Conservation (phyloP, 345 rosid genomes). For the Ceriops decandra region DNA sequence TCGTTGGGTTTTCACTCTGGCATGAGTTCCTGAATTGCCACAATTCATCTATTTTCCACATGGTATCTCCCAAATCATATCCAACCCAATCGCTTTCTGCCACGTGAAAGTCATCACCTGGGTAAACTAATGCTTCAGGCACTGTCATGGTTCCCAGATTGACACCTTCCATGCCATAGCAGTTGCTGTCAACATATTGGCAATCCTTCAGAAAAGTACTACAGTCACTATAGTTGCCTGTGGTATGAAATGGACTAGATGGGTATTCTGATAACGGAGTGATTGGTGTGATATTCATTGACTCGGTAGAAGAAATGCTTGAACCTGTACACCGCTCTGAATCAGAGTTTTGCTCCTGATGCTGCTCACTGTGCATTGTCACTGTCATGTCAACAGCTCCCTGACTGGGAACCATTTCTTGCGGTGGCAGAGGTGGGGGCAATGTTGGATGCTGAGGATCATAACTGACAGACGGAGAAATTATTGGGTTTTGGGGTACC, state of each 20-base stretch:
- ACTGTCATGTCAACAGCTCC: constrained; percentile 1
- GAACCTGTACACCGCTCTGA: constrained; percentile 22
- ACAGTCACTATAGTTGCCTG: constrained; percentile 25
- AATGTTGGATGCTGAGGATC: constrained; percentile 3
- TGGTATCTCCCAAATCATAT: constrained; percentile 46
- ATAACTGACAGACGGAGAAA: constrained; percentile 7
- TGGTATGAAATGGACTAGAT: constrained; percentile 7
- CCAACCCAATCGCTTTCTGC: constrained; percentile 31
- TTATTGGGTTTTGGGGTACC: constrained; percentile 1
- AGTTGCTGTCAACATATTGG: constrained; percentile 12
- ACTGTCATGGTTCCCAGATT: constrained; percentile 10
- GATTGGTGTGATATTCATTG: constrained; percentile 18
- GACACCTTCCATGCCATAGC: constrained; percentile 28
- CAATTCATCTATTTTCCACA: constrained; percentile 68
- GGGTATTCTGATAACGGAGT: constrained; percentile 25
- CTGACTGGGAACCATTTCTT: constrained; percentile 1
- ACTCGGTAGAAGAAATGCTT: constrained; percentile 25
- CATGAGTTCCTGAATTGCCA: constrained; percentile 57
- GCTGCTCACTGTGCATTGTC: neutral
- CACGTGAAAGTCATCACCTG: constrained; percentile 24
- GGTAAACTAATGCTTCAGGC: constrained; percentile 11
- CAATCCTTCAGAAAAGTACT: constrained; percentile 13
- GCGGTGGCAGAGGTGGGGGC: constrained; percentile 12
- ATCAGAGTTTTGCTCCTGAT: constrained; percentile 30
- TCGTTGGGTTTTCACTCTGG: neutral